phyloP scores from a whole-genome alignment of 2,329 filamentous ascomycete genomes.

The Paracoccidioides lutzii region DNA sequence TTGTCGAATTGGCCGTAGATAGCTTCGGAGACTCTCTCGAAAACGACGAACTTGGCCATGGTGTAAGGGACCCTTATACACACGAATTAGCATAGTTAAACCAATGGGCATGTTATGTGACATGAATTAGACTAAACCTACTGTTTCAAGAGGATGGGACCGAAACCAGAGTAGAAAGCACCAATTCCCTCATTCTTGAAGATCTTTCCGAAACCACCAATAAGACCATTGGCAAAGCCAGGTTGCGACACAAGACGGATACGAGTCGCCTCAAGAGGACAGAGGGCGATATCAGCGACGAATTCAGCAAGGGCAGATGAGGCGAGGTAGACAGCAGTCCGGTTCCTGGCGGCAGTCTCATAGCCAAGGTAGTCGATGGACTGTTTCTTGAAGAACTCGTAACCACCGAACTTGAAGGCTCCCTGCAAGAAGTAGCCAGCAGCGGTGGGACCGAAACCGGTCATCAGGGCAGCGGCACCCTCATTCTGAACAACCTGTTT shows the following conservation, averaged over 20 bases:
- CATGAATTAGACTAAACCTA: constrained; percentile 27
- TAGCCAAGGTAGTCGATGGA: constrained; percentile 67
- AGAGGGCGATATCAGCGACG: constrained; percentile 56
- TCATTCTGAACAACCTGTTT: constrained; percentile 71
- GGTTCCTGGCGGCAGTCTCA: constrained; percentile 65
- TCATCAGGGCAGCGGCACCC: constrained; percentile 74
- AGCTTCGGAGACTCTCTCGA: constrained; percentile 71
- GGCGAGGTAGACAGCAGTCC: constrained; percentile 67
- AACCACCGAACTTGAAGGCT: constrained; percentile 86
- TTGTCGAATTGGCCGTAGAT: constrained; percentile 61
- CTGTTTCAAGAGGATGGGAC: constrained; percentile 77
- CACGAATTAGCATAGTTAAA: constrained; percentile 11
- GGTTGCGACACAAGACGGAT: constrained; percentile 86
- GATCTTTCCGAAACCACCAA: constrained; percentile 74
- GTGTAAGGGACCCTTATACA: constrained; percentile 66
- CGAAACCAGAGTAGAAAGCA: constrained; percentile 86
- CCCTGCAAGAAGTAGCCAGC: constrained; percentile 92
- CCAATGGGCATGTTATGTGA: not conserved
- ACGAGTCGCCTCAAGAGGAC: constrained; percentile 84
- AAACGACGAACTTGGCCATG: constrained; percentile 91
- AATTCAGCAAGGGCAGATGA: constrained; percentile 50
- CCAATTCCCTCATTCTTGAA: constrained; percentile 67
- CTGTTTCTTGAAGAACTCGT: constrained; percentile 94
- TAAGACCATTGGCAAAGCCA: constrained; percentile 66
- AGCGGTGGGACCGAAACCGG: constrained; percentile 71